phyloP scores from a whole-genome alignment of 2,329 filamentous ascomycete genomes.

The Drechslera avenae region DNA sequence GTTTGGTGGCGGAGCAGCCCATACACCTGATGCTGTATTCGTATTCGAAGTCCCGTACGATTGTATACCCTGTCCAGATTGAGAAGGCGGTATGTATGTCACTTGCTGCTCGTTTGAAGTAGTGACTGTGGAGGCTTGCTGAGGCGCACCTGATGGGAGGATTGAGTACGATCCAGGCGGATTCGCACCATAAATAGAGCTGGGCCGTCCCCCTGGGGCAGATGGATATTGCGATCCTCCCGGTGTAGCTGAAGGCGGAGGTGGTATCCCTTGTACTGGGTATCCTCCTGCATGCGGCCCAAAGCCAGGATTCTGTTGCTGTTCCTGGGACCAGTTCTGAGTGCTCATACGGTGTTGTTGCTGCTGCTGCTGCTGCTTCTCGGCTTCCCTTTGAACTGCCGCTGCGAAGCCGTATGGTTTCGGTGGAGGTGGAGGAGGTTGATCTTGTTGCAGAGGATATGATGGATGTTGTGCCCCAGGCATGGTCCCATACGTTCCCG shows the following conservation, averaged over 20 bases:
- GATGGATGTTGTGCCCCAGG: slow-evolving; percentile 26
- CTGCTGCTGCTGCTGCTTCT: slow-evolving; percentile 20
- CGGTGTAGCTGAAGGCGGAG: slow-evolving; percentile 38
- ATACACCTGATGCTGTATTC: slow-evolving; percentile 44
- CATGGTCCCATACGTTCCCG: slow-evolving; percentile 43
- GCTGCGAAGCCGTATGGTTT: slow-evolving; percentile 43
- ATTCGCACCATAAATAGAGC: slow-evolving; percentile 37
- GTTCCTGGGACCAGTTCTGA: slow-evolving; percentile 25
- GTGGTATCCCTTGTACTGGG: slow-evolving; percentile 22
- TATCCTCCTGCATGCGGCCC: slow-evolving; percentile 29
- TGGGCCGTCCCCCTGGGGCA: slow-evolving; percentile 32
- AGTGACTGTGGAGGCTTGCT: slow-evolving; percentile 29
- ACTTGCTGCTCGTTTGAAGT: slow-evolving; percentile 44
- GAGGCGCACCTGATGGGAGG: slow-evolving; percentile 2
- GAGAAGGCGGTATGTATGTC: slow-evolving; percentile 40
- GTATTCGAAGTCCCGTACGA: slow-evolving; percentile 43
- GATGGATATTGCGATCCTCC: slow-evolving; percentile 41
- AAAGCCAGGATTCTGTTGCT: slow-evolving; percentile 27
- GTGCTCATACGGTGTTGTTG: slow-evolving; percentile 20
- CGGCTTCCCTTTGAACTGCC: slow-evolving; percentile 22
- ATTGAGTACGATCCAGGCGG: slow-evolving; percentile 24
- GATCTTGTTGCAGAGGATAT: slow-evolving; percentile 35
- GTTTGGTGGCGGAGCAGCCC: slow-evolving; percentile 45
- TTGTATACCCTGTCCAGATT: slow-evolving; percentile 42
- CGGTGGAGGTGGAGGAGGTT: slow-evolving; percentile 45